These are phyloP conservation scores for Colletotrichum navitas DNA, from an alignment of 2,329 filamentous ascomycete species.

Conservation along the genomic window DNA sequence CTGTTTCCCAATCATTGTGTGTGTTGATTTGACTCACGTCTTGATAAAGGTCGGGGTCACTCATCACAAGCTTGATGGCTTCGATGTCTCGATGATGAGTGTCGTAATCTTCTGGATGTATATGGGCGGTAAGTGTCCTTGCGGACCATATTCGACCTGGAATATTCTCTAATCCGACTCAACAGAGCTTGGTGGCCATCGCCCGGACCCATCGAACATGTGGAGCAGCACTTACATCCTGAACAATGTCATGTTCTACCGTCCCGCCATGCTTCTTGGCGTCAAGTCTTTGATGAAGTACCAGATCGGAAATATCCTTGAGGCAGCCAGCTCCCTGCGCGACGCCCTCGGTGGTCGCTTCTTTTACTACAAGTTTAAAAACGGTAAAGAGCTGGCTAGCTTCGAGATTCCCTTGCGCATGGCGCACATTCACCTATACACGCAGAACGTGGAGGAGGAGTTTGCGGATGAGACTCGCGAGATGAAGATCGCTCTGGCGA, in stretches of 20 bases:
- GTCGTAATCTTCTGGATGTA: slow-evolving; percentile 53
- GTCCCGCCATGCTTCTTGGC: slow-evolving; percentile 48
- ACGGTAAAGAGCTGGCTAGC: slow-evolving; percentile 11
- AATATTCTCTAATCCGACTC: neutral
- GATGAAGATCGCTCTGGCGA: slow-evolving; percentile 33
- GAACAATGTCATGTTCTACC: slow-evolving; percentile 51
- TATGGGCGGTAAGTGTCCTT: slow-evolving; percentile 47
- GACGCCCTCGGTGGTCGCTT: slow-evolving; percentile 18
- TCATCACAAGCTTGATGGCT: slow-evolving; percentile 30
- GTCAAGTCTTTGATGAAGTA: slow-evolving; percentile 45
- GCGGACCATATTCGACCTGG: neutral
- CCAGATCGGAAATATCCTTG: slow-evolving; percentile 24
- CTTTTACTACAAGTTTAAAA: slow-evolving; percentile 34
- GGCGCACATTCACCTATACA: slow-evolving; percentile 26
- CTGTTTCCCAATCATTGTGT: neutral
- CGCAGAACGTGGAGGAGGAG: slow-evolving; percentile 33
- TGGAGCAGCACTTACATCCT: slow-evolving; percentile 50
- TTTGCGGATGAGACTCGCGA: slow-evolving; percentile 16
- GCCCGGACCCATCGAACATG: slow-evolving; percentile 40
- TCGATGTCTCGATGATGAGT: slow-evolving; percentile 3
- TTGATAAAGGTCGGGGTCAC: slow-evolving; percentile 47
- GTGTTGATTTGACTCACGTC: neutral
- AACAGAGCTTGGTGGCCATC: slow-evolving; percentile 7
- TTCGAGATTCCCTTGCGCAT: slow-evolving; percentile 37
- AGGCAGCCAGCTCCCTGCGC: neutral